These are phyloP conservation scores for Tolypocladium tropicale DNA, from an alignment of 2,329 filamentous ascomycete genomes.

Conservation along the genomic window DNA sequence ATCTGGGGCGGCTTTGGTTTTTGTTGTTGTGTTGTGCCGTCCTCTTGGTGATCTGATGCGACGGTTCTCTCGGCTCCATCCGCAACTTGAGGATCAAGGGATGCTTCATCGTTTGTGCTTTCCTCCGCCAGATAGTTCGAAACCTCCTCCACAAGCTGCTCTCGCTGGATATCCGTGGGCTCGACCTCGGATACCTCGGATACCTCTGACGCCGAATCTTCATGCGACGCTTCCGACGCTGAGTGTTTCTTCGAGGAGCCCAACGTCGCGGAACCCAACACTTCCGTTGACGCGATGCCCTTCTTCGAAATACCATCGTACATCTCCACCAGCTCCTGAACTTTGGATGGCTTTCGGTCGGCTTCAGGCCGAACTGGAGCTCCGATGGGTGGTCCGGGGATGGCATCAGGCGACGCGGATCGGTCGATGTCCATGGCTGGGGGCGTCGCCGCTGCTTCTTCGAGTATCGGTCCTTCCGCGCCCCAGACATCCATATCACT, in stretches of 20 bases:
- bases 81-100: background rate
- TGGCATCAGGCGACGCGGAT: slow-evolving; percentile 10
- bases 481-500: background rate
- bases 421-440: background rate
- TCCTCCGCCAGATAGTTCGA: background rate
- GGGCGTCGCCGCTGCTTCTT: background rate
- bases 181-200: background rate
- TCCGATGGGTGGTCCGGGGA: slow-evolving; percentile 9
- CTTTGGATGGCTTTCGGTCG: slow-evolving; percentile 29
- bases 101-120: background rate
- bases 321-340: slow-evolving; percentile 39
- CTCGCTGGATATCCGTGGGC: background rate
- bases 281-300: slow-evolving; percentile 2
- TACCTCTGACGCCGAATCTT: background rate
- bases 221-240: background rate
- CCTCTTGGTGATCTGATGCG: background rate
- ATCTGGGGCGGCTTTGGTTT: slow-evolving; percentile 5
- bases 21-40: background rate
- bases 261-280: background rate
- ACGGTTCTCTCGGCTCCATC: background rate
- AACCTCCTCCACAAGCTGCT: background rate
- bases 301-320: slow-evolving; percentile 33
- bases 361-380: slow-evolving; percentile 3
- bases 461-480: background rate
- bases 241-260: background rate